phyloP scores from a whole-genome alignment of 2,329 filamentous ascomycete genomes.

The Fusarium torulosum region DNA sequence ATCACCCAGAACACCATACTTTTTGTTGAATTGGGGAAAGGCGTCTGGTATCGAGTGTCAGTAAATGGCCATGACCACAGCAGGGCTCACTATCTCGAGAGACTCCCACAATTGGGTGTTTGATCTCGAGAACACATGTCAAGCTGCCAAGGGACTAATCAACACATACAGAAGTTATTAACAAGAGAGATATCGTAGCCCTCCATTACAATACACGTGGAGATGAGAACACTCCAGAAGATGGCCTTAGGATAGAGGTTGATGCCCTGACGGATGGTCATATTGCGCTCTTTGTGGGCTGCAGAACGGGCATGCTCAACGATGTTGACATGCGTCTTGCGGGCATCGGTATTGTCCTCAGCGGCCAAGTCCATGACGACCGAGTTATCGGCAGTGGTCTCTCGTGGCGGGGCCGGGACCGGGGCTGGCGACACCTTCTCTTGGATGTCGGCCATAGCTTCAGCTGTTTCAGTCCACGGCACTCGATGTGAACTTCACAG shows the following conservation, averaged over 20 bases:
- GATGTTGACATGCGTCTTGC: conserved; percentile 37
- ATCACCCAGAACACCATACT: conserved; percentile 64
- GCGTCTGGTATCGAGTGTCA: conserved; percentile 55
- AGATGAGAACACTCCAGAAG: conserved; percentile 42
- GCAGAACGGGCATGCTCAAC: conserved; percentile 43
- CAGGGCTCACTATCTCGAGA: neutral
- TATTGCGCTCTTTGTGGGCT: conserved; percentile 41
- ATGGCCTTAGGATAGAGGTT: conserved; percentile 43
- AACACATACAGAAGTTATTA: conserved; percentile 42
- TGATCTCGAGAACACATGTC: conserved; percentile 4
- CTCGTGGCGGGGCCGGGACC: conserved; percentile 35
- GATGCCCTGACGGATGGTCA: conserved; percentile 44
- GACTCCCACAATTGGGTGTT: neutral
- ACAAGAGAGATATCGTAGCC: conserved; percentile 43
- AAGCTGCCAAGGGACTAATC: neutral
- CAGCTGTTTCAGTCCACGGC: conserved; percentile 14
- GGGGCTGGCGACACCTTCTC: conserved; percentile 34
- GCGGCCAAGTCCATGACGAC: conserved; percentile 33
- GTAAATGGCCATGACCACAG: conserved; percentile 6
- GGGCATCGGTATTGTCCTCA: conserved; percentile 15
- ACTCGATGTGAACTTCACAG: neutral
- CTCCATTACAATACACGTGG: conserved; percentile 44
- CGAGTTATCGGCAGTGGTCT: conserved; percentile 33
- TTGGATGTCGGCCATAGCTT: conserved; percentile 36
- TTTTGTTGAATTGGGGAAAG: conserved; percentile 68